These are phyloP conservation scores for Gentiana straminea DNA, from an alignment of 257 asterid species.

Conservation along the genomic window DNA sequence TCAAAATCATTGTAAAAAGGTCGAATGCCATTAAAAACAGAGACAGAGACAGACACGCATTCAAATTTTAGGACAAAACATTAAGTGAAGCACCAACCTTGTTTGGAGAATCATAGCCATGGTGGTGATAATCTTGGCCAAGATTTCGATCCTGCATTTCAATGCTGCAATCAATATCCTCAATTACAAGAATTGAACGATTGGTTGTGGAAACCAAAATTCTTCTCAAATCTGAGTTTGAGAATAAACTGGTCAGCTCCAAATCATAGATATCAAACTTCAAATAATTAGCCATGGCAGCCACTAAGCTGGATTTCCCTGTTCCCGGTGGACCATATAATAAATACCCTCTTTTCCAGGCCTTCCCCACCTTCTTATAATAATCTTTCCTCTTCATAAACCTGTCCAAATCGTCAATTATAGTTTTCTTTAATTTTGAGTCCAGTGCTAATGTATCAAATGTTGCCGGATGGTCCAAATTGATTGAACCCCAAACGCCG, in stretches of 20 bases:
- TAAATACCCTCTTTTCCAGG: constrained; percentile 84
- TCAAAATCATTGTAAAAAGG: no score
- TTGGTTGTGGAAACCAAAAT: constrained; percentile 46
- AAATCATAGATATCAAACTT: constrained; percentile 65
- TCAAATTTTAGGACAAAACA: no score
- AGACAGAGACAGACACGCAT: no score
- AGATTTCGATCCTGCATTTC: constrained; percentile 51
- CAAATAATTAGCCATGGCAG: constrained; percentile 75
- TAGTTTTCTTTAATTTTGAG: constrained; percentile 30
- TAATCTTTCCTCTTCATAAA: constrained; percentile 63
- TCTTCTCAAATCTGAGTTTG: constrained; percentile 54
- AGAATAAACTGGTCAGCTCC: constrained; percentile 45
- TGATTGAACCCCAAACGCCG: constrained; percentile 56
- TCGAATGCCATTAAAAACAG: no score
- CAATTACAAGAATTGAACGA: constrained; percentile 57
- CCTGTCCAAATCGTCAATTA: constrained; percentile 62
- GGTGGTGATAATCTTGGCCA: neutral
- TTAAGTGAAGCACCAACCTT: constrained; percentile 16
- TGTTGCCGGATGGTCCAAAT: constrained; percentile 66
- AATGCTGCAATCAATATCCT: constrained; percentile 70
- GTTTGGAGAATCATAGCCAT: constrained; percentile 6
- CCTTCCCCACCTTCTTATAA: constrained; percentile 71
- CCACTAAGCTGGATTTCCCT: constrained; percentile 70
- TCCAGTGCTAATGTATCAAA: constrained; percentile 72
- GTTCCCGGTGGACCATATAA: constrained; percentile 93